Evolutionary conservation across 78 protist species (phyloP).

Genomic region (Fonticula alba): DNA sequence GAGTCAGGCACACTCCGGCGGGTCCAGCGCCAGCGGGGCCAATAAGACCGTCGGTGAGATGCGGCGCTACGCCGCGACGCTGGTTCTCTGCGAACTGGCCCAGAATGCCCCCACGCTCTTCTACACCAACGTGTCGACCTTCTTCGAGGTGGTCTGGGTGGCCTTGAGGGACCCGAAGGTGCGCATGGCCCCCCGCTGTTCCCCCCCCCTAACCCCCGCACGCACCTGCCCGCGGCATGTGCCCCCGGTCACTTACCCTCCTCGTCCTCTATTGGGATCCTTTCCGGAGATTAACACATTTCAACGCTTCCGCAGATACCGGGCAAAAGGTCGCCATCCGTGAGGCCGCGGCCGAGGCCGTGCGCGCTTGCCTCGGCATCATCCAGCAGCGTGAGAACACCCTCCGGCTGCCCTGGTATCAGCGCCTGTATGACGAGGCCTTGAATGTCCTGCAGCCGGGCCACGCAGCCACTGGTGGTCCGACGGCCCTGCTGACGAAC

Average conservation of each 20-base stretch:
- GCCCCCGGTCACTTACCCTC: too few relatives aligned
- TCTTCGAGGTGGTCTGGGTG: slow-evolving; percentile 10
- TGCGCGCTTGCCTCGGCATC: neutral
- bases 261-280: too few relatives aligned
- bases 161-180: slow-evolving; percentile 13
- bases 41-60: too few relatives aligned
- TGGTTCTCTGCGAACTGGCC: slow-evolving; percentile 22
- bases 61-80: slow-evolving; percentile 18
- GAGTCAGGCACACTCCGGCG: too few relatives aligned
- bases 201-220: neutral
- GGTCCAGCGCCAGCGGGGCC: too few relatives aligned
- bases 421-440: slow-evolving; percentile 7
- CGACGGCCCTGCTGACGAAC: too few relatives aligned
- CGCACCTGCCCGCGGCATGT: neutral
- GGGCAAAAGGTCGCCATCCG: slow-evolving; percentile 4
- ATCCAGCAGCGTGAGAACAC: slow-evolving; percentile 6
- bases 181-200: neutral
- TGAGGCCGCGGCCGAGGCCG: slow-evolving; percentile 14
- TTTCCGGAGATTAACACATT: too few relatives aligned
- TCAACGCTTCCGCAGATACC: too few relatives aligned
- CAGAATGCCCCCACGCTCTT: slow-evolving; percentile 34
- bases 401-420: slow-evolving; percentile 8
- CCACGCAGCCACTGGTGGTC: too few relatives aligned
- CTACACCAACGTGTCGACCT: slow-evolving; percentile 17
- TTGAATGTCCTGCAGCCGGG: too few relatives aligned